Percentiles rank a stretch among this genome's conserved stretches.
These are phyloP conservation scores for Hyphopichia fennica DNA, from an alignment of 1,139 yeast species.

Conservation along the genomic window DNA sequence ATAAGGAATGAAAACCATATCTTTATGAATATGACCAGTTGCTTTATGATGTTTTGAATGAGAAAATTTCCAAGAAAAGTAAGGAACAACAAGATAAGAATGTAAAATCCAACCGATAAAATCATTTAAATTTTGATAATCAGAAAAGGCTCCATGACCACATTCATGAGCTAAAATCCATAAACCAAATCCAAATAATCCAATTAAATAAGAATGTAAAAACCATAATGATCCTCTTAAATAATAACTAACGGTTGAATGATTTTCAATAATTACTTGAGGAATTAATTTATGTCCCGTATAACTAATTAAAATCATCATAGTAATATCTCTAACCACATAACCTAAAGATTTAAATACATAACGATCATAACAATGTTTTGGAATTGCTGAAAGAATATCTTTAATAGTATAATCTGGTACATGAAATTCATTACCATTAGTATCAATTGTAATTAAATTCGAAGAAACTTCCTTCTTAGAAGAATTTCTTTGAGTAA, in stretches of 20 bases:
- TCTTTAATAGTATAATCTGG: constrained; percentile 78
- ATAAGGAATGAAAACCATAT: constrained; percentile 80
- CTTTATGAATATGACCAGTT: constrained; percentile 77
- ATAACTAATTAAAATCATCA: constrained; percentile 52
- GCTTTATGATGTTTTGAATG: constrained; percentile 89
- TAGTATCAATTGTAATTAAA: constrained; percentile 53
- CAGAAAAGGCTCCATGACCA: constrained; percentile 85
- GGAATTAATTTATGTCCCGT: constrained; percentile 55
- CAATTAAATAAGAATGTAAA: constrained; percentile 46
- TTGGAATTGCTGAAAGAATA: constrained; percentile 69
- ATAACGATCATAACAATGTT: constrained; percentile 72
- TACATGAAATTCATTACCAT: constrained; percentile 66
- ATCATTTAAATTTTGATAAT: constrained; percentile 68
- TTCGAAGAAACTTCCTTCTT: constrained; percentile 14
- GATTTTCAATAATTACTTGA: constrained; percentile 19
- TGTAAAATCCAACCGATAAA: constrained; percentile 81
- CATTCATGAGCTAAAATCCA: constrained; percentile 93
- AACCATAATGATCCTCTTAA: constrained; percentile 41
- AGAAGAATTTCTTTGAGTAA: background rate
- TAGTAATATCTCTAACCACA: constrained; percentile 62
- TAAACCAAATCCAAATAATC: constrained; percentile 73
- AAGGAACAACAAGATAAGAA: constrained; percentile 76
- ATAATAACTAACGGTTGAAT: constrained; percentile 20
- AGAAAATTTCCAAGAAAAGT: constrained; percentile 81
- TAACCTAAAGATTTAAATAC: constrained; percentile 56